Evolutionary conservation across 352 stramenopile species (phyloP).

Genomic region (Blastocystis sp.): DNA sequence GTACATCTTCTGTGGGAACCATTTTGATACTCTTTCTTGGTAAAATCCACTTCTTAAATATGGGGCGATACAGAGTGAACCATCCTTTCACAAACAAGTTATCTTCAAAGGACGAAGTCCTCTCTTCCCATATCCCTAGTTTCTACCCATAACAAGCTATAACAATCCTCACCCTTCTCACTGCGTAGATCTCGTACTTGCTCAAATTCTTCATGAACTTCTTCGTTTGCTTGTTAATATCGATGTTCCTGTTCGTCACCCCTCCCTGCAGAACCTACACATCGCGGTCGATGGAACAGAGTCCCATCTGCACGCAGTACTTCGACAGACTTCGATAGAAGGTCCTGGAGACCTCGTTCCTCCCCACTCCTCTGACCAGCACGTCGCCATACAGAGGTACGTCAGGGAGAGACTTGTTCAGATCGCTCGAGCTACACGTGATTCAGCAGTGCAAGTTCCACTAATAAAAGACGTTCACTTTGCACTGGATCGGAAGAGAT

Average conservation of each 20-base stretch:
- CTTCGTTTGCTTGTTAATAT: constrained; percentile 8
- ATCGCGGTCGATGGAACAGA: constrained; percentile 26
- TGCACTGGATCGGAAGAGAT: background rate
- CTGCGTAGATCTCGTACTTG: constrained; percentile 29
- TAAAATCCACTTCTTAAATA: background rate
- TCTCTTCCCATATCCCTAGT: constrained; percentile 45
- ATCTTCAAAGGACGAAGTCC: constrained; percentile 17
- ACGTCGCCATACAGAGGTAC: constrained; percentile 6
- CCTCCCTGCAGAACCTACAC: background rate
- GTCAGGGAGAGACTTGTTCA: background rate
- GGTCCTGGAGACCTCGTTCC: background rate
- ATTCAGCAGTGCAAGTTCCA: background rate
- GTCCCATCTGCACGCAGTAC: constrained; percentile 15
- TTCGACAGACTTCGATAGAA: background rate
- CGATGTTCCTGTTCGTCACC: background rate
- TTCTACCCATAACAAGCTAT: background rate
- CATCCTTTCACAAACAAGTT: background rate
- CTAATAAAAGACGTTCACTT: constrained; percentile 35
- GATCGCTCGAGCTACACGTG: background rate
- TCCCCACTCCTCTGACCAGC: background rate
- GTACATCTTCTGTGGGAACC: too few species aligned
- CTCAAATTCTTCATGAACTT: constrained; percentile 32
- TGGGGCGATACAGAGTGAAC: constrained; percentile 30
- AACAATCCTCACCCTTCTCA: background rate
- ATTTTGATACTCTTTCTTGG: background rate